Percentiles rank a stretch among this genome's conserved stretches.
Evolutionary conservation across 106 monocot species (phyloP).

Genomic region (Alisma plantagoaquatica): DNA sequence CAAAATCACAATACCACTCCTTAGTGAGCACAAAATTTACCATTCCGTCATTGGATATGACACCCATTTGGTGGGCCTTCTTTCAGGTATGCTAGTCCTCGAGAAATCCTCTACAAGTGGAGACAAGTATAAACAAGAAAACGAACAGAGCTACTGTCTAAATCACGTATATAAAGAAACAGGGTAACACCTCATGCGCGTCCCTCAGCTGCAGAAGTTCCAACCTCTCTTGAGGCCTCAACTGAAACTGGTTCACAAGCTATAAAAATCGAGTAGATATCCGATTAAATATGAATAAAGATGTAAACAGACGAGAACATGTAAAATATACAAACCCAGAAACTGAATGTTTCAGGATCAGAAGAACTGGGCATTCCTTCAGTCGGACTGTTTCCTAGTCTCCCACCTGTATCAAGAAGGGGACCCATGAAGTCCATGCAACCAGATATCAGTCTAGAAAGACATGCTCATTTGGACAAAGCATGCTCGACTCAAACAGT

Average conservation of each 20-base stretch:
- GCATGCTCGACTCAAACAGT: no score
- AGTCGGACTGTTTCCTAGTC: no score
- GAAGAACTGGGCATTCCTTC: conserved; percentile 49
- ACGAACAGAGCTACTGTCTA: no score
- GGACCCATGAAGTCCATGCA: no score
- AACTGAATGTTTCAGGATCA: conserved; percentile 65
- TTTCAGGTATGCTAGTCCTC: conserved; percentile 31
- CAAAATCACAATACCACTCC: no score
- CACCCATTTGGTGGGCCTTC: conserved; percentile 44
- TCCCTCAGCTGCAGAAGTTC: conserved; percentile 42
- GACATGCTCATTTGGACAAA: no score
- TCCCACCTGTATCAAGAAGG: no score
- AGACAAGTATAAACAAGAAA: conserved; percentile 2
- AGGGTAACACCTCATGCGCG: conserved; percentile 59
- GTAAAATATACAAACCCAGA: conserved; percentile 37
- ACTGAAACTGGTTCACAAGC: conserved; percentile 53
- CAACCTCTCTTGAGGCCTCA: conserved; percentile 48
- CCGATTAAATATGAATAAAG: not conserved
- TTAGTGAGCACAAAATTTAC: no score
- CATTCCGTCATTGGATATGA: conserved; percentile 36
- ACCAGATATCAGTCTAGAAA: no score
- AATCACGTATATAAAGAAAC: no score
- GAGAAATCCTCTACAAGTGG: conserved; percentile 55
- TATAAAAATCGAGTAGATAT: conserved; percentile 6
- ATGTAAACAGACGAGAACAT: not conserved